Conservation (phyloP, 2,329 filamentous ascomycete genomes). For the Paracoccidioides brasiliensis region DNA sequence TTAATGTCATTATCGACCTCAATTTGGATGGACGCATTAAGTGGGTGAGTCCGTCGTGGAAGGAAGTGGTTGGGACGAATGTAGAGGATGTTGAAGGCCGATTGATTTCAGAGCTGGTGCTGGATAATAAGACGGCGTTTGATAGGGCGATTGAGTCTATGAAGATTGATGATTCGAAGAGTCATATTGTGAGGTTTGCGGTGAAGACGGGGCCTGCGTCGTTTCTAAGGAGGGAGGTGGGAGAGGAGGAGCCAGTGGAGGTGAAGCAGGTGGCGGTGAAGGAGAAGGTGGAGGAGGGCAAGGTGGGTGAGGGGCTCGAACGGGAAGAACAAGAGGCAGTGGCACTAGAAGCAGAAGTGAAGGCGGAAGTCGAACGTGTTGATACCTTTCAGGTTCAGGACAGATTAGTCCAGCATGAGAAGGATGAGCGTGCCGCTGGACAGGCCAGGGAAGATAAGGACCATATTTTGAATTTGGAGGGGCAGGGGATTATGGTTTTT, state of each 20-base stretch:
- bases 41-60: slow-evolving; percentile 96
- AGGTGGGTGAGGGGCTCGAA: slow-evolving; percentile 17
- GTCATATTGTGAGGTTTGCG: slow-evolving; percentile 75
- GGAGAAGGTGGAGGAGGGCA: slow-evolving; percentile 17
- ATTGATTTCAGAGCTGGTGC: slow-evolving; percentile 65
- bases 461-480: slow-evolving; percentile 69
- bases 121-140: slow-evolving; percentile 70
- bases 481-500: slow-evolving; percentile 97
- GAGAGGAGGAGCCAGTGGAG: slow-evolving; percentile 13
- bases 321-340: slow-evolving; percentile 25
- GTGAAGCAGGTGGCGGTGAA: slow-evolving; percentile 10
- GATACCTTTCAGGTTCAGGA: neutral
- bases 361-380: neutral
- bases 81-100: slow-evolving; percentile 61
- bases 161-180: slow-evolving; percentile 83
- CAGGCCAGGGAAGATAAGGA: slow-evolving; percentile 29
- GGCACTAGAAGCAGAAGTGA: slow-evolving; percentile 16
- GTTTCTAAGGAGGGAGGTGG: slow-evolving; percentile 39
- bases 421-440: slow-evolving; percentile 14
- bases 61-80: slow-evolving; percentile 73
- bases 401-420: neutral
- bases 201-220: slow-evolving; percentile 58
- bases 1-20: slow-evolving; percentile 92
- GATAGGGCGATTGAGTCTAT: slow-evolving; percentile 74
- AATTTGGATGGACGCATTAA: slow-evolving; percentile 80